These are phyloP conservation scores for Sarocladiaceae sp. DNA, from an alignment of 2,329 filamentous ascomycete species.

Conservation along the genomic window DNA sequence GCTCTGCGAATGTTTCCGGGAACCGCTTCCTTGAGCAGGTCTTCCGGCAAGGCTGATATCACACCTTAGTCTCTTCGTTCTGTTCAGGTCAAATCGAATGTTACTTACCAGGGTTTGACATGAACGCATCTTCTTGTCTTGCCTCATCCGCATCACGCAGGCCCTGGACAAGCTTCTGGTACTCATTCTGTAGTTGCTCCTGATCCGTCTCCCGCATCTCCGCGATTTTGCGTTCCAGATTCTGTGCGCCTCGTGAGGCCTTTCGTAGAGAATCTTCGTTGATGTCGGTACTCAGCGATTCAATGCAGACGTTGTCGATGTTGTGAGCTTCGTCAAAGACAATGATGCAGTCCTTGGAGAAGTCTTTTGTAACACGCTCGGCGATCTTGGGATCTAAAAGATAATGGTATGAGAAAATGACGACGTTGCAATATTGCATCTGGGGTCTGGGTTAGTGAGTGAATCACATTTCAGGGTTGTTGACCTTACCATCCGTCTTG, in stretches of 20 bases:
- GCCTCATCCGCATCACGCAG: conserved; percentile 82
- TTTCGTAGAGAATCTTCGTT: conserved; percentile 91
- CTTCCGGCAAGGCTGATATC: conserved; percentile 70
- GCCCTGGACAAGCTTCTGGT: conserved; percentile 90
- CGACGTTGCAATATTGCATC: conserved; percentile 99
- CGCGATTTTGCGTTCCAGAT: conserved; percentile 81
- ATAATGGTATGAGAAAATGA: conserved; percentile 99
- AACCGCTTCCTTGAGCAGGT: conserved; percentile 89
- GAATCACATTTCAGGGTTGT: background rate
- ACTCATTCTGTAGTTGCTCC: conserved; percentile 90
- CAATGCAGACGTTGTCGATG: conserved; percentile 99
- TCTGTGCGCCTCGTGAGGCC: conserved; percentile 83
- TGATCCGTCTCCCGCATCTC: conserved; percentile 97
- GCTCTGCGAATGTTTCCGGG: conserved; percentile 94
- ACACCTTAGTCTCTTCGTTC: background rate
- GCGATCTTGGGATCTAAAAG: conserved; percentile 97
- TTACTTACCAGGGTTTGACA: conserved; percentile 71
- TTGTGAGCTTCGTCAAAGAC: conserved; percentile 99
- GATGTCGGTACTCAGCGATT: conserved; percentile 91
- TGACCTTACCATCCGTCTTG: conserved; percentile 72
- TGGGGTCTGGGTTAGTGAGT: conserved; percentile 25
- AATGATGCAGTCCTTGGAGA: conserved; percentile 97
- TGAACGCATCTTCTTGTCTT: conserved; percentile 89
- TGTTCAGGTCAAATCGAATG: background rate
- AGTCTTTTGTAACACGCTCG: conserved; percentile 86